Percentiles rank a stretch among this genome's conserved stretches.
These are phyloP conservation scores for Fusarium keratoplasticum DNA, from an alignment of 2,329 filamentous ascomycete species.

Conservation along the genomic window DNA sequence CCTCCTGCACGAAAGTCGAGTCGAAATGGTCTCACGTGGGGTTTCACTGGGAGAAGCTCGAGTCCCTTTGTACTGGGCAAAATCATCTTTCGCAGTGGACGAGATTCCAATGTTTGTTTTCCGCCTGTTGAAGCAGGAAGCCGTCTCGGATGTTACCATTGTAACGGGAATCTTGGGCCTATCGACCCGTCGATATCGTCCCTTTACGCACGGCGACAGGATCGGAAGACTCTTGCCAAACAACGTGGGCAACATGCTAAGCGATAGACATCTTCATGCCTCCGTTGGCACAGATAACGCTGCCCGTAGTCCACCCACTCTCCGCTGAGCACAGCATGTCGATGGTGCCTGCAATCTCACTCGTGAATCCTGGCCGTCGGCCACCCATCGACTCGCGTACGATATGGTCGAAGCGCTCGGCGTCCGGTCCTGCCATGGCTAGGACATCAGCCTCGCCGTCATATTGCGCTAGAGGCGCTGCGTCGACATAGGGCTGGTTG, in stretches of 20 bases:
- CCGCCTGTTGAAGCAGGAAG: slow-evolving; percentile 5
- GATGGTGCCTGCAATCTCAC: slow-evolving; percentile 76
- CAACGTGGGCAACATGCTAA: slow-evolving; percentile 19
- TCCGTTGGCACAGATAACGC: slow-evolving; percentile 78
- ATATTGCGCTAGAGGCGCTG: slow-evolving; percentile 50
- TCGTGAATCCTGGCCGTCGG: slow-evolving; percentile 49
- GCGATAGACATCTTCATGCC: slow-evolving; percentile 56
- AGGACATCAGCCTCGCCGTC: slow-evolving; percentile 48
- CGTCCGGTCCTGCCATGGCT: slow-evolving; percentile 46
- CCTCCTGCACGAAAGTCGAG: background rate
- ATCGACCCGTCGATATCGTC: background rate
- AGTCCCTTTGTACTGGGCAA: background rate
- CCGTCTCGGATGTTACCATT: slow-evolving; percentile 21
- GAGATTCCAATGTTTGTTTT: background rate
- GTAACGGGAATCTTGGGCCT: background rate
- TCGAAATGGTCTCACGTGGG: background rate
- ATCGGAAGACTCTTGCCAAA: background rate
- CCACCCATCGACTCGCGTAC: slow-evolving; percentile 50
- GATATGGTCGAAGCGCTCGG: slow-evolving; percentile 48
- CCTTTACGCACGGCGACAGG: background rate
- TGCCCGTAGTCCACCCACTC: slow-evolving; percentile 76
- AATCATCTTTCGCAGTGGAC: background rate
- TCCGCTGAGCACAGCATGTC: slow-evolving; percentile 77
- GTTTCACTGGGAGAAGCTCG: background rate
- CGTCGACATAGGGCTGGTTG: slow-evolving; percentile 54